Evolutionary conservation across 2,329 filamentous ascomycete species (phyloP), one percentile per base, ranked within the genome.

Genomic region (Monilinia fructigena): DNA sequence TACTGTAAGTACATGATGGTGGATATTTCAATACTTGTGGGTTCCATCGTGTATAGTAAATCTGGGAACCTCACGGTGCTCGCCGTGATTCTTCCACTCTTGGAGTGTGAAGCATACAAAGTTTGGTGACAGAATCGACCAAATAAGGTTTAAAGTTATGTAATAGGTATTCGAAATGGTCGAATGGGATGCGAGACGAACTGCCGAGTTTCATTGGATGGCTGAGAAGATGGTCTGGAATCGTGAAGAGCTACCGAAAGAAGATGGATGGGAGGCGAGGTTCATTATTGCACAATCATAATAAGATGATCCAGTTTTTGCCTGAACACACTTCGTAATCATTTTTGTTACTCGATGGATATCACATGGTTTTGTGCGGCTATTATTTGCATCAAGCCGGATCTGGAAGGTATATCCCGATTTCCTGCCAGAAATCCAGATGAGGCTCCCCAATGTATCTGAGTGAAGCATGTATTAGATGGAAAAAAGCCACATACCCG

Each of bases 51-150:
- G 23, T 23, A 23, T 23, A 59, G 55, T 45, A 45, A 47, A 35
- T 47, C 23, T 59, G 20, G 23, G 18, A 20, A 59, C 26, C 26
- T 47, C 26, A 11, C 26, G 11, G 26, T 47, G 31, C 31, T 35
- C 31, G 31, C 31, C 31, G 55, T 23, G 6, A 45, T 58, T 59
- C 31, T 59, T 59, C 55, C 56, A 59, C 56, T 59, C 56, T 59
- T 48, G 18, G n/a, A n/a, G 11, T 48, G 16, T 10, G 10, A 1
- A 35, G 31, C 31, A 35, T 35, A 35, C 31, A 26, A 59, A n/a
- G 18, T 12, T 23, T 31, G 2, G 23, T 11, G 47, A 18, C 38
- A 28, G 45, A 26, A 35, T 38, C 14, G 56, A 48, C 45, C 1
- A 20, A 26, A 50, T 38, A 50, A 60, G 56, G 56, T 38, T 60